Base-by-base conservation (phyloP, 306 rosid species). In the Senna siamea region DNA sequence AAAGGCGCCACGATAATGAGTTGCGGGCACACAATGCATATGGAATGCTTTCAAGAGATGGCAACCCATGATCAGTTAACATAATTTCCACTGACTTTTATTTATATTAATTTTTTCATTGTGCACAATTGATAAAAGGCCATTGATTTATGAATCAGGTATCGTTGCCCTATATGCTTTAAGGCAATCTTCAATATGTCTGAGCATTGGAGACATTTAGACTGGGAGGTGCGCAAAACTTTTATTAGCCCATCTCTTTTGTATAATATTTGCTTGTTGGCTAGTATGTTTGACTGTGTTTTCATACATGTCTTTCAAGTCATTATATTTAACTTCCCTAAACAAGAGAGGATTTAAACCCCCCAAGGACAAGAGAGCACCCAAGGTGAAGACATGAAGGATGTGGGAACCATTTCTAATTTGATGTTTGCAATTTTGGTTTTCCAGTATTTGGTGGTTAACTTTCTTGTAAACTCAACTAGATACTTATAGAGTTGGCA, bases 11-110 rank as follows among this genome's bases (percentile, higher is more conserved):
- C 34, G 20, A 77, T 91, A 57, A 78, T 91, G 86, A 56, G 20
- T n/a, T 89, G 97, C 48, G 97, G 94, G 58, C 97, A 91, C 85
- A 80, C 97, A 18, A 89, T 89, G 86, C 97, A 91, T 80, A 9
- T 5, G 2, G 90, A 87, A 9, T 91, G 97, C 80, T 87, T 30
- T 37, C n/a, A 2, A 1, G 82, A 78, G 58, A 91, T 88, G 97
- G 61, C 34, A 32, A 6, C 30, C 1, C 87, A 80, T 70, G 74
- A 81, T 62, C 90, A 87, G 97, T 88, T 77, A 78, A 72, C 23
- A 62, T 58, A 11, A 58, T 62, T 54, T 50, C 17, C 41, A 28
- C 23, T 58, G 5, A 18, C 23, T 51, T 32, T 43, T 55, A 47
- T 19, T 34, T 30, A 9, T 17, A 30, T 65, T 11, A 14, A 52